phyloP scores from a whole-genome alignment of 208 protist species.

The Trypanosoma platydactyli region DNA sequence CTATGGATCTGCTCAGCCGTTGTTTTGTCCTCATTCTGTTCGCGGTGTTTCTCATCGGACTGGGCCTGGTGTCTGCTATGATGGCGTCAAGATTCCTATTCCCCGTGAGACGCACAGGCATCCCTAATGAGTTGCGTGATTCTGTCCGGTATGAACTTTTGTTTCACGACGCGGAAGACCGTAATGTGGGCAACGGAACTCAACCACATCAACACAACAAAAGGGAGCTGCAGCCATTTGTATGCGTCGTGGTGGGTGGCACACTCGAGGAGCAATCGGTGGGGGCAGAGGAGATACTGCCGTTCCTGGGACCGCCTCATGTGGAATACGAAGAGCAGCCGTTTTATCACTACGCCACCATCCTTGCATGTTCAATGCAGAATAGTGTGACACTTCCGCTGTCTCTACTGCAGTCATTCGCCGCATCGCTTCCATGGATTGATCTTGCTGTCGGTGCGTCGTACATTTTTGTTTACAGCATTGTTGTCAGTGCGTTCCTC shows the following conservation, averaged over 20 bases:
- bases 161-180: constrained; percentile 27
- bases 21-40: constrained; percentile 67
- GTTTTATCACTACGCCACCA: constrained; percentile 54
- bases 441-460: constrained; percentile 45
- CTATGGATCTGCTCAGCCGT: constrained; percentile 32
- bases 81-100: constrained; percentile 31
- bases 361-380: constrained; percentile 62
- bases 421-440: constrained; percentile 54
- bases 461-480: constrained; percentile 81
- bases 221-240: constrained; percentile 17
- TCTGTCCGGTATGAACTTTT: constrained; percentile 49
- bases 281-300: constrained; percentile 54
- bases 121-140: constrained; percentile 45
- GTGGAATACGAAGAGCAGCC: constrained; percentile 57
- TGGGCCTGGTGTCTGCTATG: constrained; percentile 29
- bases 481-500: constrained; percentile 48
- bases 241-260: constrained; percentile 61
- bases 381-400: constrained; percentile 82
- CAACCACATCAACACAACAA: neutral
- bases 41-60: constrained; percentile 35
- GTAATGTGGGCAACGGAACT: neutral
- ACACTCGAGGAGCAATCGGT: constrained; percentile 43
- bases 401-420: constrained; percentile 65
- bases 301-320: constrained; percentile 42
- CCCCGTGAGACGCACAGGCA: constrained; percentile 37